Conservation (phyloP, 352 stramenopile species). For the Phytopythium ostracodes region DNA sequence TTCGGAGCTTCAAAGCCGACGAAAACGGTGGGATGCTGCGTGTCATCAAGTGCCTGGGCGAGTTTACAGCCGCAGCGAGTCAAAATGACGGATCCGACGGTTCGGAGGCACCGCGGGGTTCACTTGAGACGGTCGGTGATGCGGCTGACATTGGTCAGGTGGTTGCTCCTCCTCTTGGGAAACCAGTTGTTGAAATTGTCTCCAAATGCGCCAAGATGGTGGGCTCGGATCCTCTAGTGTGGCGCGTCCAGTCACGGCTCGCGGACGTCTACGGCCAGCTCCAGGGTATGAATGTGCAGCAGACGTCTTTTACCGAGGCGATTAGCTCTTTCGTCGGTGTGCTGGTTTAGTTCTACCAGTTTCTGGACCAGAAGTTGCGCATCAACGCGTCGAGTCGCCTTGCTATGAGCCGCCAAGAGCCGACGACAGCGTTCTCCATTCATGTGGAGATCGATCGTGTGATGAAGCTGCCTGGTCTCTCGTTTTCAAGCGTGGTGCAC, state of each 20-base stretch:
- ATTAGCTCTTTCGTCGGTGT: neutral
- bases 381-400: neutral
- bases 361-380: neutral
- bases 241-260: neutral
- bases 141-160: neutral
- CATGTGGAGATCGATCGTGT: neutral
- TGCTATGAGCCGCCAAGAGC: slow-evolving; percentile 1
- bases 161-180: neutral
- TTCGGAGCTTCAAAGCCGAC: neutral
- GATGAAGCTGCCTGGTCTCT: neutral
- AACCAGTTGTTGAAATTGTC: neutral
- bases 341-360: slow-evolving; percentile 1
- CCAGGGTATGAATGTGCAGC: neutral
- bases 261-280: neutral
- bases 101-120: too few relatives aligned
- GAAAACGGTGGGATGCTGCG: neutral
- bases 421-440: neutral
- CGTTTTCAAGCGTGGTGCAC: neutral
- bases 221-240: neutral
- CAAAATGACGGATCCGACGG: neutral
- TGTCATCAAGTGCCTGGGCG: neutral
- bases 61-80: neutral
- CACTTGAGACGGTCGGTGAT: neutral
- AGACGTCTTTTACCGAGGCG: neutral
- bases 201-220: neutral